phyloP scores from a whole-genome alignment of 805 yeast species.

The Priceomyces carsonii region DNA sequence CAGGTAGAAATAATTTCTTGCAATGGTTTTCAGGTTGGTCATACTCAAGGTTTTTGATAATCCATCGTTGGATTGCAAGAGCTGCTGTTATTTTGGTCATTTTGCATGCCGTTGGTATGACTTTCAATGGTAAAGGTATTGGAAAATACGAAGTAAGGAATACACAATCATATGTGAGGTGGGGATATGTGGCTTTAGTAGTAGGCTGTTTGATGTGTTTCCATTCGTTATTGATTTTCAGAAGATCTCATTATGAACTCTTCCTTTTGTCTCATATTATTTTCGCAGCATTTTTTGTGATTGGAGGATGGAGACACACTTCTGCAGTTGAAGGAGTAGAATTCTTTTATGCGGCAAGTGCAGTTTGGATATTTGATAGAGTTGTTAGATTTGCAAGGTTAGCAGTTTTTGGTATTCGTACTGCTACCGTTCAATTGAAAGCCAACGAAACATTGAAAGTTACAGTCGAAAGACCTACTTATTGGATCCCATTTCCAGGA shows the following conservation, averaged over 20 bases:
- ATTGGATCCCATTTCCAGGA: conserved; percentile 44
- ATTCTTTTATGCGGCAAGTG: conserved; percentile 29
- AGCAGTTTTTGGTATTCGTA: conserved; percentile 31
- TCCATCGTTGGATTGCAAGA: conserved; percentile 69
- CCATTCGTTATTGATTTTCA: conserved; percentile 47
- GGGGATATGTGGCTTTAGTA: conserved; percentile 34
- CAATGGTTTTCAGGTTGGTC: conserved; percentile 62
- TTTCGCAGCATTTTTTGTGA: conserved; percentile 41
- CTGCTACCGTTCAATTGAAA: conserved; percentile 35
- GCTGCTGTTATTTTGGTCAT: conserved; percentile 48
- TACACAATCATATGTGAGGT: conserved; percentile 22
- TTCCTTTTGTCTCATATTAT: conserved; percentile 23
- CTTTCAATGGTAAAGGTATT: conserved; percentile 42
- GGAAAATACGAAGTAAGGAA: conserved; percentile 35
- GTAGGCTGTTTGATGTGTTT: conserved; percentile 22
- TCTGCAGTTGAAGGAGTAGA: conserved; percentile 22
- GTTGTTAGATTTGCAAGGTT: conserved; percentile 29
- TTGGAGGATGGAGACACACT: conserved; percentile 61
- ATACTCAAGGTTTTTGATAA: conserved; percentile 57
- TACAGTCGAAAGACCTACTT: conserved; percentile 46
- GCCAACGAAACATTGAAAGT: conserved; percentile 48
- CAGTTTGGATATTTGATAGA: conserved; percentile 41
- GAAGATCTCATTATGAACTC: conserved; percentile 65
- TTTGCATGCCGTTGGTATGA: conserved; percentile 60
- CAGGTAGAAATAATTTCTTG: conserved; percentile 73